Conservation (phyloP, 2,329 filamentous ascomycete species). For the Ceratocystis diversiconidia region DNA sequence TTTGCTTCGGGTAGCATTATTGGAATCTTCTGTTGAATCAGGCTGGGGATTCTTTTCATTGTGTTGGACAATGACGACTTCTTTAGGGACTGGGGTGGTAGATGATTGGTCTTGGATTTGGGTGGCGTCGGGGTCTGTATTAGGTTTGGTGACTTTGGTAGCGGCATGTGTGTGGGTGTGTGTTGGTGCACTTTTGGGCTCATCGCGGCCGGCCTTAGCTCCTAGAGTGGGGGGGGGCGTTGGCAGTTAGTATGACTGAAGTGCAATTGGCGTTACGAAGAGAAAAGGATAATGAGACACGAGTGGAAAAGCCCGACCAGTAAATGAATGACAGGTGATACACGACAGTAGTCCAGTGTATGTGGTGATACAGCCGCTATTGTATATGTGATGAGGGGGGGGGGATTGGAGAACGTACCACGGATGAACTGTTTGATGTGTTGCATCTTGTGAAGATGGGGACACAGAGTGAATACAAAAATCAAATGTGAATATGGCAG, state of each 20-base stretch:
- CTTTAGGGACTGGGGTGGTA: slow-evolving; percentile 4
- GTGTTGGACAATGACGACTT: slow-evolving; percentile 12
- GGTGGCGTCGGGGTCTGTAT: not conserved
- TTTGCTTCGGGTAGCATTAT: not conserved
- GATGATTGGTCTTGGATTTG: not conserved
- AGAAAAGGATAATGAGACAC: not conserved
- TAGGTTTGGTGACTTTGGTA: not conserved
- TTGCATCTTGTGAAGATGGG: slow-evolving; percentile 10
- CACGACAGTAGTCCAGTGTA: not conserved
- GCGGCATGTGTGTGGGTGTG: slow-evolving; percentile 1
- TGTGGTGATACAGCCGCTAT: not conserved
- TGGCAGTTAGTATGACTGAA: not conserved
- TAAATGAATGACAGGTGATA: not conserved
- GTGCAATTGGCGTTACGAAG: not conserved
- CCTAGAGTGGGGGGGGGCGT: not conserved
- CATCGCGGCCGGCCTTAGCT: slow-evolving; percentile 15
- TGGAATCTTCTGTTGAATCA: not conserved
- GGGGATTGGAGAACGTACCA: slow-evolving; percentile 12
- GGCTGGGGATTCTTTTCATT: slow-evolving; percentile 9
- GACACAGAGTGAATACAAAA: not conserved
- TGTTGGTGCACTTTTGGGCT: slow-evolving; percentile 4
- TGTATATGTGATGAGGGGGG: not conserved
- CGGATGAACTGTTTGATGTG: slow-evolving; percentile 18
- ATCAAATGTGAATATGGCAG: not conserved
- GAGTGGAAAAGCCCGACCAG: not conserved